These are phyloP conservation scores for Heterobasidion irregulare DNA, from an alignment of 1,284 basidiomycete genomes.

Conservation along the genomic window DNA sequence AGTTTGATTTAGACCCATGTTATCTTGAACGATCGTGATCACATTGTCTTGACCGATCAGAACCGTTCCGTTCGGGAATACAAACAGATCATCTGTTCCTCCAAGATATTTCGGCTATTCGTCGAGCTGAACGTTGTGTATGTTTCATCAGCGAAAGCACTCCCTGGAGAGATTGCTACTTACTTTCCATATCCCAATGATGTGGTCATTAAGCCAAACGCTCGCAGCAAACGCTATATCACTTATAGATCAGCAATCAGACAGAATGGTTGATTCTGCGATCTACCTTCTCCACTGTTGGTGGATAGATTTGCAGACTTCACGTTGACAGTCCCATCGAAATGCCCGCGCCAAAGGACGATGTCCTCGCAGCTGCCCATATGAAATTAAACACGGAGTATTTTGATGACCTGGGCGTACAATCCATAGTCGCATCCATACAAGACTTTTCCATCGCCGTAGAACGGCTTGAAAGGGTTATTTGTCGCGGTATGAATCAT, in stretches of 20 bases:
- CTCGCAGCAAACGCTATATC: conserved; percentile 62
- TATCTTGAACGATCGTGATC: conserved; percentile 73
- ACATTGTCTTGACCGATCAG: conserved; percentile 52
- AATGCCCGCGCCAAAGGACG: conserved; percentile 77
- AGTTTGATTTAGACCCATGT: conserved; percentile 70
- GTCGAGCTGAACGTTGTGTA: conserved; percentile 36
- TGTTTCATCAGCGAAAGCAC: too few relatives aligned
- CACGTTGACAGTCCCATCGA: conserved; percentile 48
- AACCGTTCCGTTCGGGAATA: conserved; percentile 50
- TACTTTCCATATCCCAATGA: conserved; percentile 69
- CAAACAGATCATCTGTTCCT: conserved; percentile 59
- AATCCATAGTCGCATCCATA: conserved; percentile 81
- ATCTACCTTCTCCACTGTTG: conserved; percentile 68
- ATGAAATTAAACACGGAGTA: too few relatives aligned
- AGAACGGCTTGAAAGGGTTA: conserved; percentile 55
- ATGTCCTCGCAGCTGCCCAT: conserved; percentile 61
- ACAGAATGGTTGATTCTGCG: background rate
- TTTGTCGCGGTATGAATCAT: conserved; percentile 67
- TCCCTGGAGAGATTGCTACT: conserved; percentile 12
- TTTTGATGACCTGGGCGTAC: conserved; percentile 31
- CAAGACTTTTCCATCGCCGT: conserved; percentile 67
- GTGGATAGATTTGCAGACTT: conserved; percentile 64
- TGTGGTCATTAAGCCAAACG: conserved; percentile 71
- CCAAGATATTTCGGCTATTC: conserved; percentile 46
- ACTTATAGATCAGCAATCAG: background rate